Evolutionary conservation across 164 flowering plant genomes (phyloP).

Genomic region (Warburgia ugandensis): DNA sequence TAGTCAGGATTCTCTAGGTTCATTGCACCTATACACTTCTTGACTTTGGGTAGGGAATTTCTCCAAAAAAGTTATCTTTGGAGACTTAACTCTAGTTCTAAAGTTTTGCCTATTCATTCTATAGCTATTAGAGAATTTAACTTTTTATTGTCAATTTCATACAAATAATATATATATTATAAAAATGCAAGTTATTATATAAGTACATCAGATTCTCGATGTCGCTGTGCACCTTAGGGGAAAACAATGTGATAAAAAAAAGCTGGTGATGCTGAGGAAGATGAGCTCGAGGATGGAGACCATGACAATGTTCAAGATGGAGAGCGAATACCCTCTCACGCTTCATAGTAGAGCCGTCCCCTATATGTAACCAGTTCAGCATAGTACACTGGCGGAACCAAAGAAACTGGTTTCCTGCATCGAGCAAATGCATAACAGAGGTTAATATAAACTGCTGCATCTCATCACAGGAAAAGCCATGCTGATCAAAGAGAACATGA

Average conservation of each 20-base stretch:
- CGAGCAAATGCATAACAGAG: slow-evolving; percentile 78
- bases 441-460: slow-evolving; percentile 57
- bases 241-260: slow-evolving; percentile 10
- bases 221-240: slow-evolving; percentile 34
- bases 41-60: no score
- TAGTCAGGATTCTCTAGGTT: no score
- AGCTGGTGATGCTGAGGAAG: slow-evolving; percentile 16
- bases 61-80: no score
- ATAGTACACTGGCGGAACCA: slow-evolving; percentile 78
- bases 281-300: slow-evolving; percentile 14
- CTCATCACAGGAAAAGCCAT: slow-evolving; percentile 45
- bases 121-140: no score
- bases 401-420: slow-evolving; percentile 73
- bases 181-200: no score
- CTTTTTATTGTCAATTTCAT: no score
- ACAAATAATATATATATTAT: no score
- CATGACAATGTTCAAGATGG: slow-evolving; percentile 18
- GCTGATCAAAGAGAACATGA: slow-evolving; percentile 63
- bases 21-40: no score
- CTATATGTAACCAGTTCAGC: slow-evolving; percentile 75
- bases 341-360: slow-evolving; percentile 58
- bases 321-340: slow-evolving; percentile 17
- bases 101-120: no score
- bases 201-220: slow-evolving; percentile 53
- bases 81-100: no score